Base-by-base conservation (phyloP, 192 early-diverging fungal genomes). In the Coemansia sp. region DNA sequence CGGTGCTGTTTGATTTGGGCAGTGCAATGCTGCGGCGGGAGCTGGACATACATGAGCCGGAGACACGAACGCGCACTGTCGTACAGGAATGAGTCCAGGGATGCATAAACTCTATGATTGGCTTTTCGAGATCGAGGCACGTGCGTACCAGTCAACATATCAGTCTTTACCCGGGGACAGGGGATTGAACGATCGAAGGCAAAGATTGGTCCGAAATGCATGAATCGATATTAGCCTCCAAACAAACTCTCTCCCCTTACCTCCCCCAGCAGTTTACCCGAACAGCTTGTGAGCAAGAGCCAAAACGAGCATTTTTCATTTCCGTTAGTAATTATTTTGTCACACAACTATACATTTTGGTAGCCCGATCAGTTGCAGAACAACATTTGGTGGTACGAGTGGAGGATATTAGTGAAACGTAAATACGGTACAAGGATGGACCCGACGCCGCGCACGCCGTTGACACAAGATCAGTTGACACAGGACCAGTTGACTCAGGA, bases 1-100 rank as follows among this genome's bases (percentile, higher is more conserved):
- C 93, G 16, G 71, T 96, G 53, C 62, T 96, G 26, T 88, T 93
- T 18, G 97, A 98, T 74, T 61, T 89, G n/a, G 88, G 87, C n/a
- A 87, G 77, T 59, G 90, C 95, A 11, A 80, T 84, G 66, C 71
- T 91, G 3, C 74, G 89, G 45, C 81, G 95, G 5, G 89, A 93
- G 29, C 92, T 93, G 78, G 95, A 98, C 60, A 73, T 87, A 6
- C 62, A 65, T n/a, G 65, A 64, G 4, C 79, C 79, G 10, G 79
- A 81, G 22, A 64, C 71, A 7, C 62, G 79, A 50, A 65, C 59
- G 4, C 63, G 58, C 39, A 52, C 66, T 0, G 74, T 81, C 10
- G 63, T 81, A 29, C 79, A 81, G 24, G 79, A 81, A 22, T 81
- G 56, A 32, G 32, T 5, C 8, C 32, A 32, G 32, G 32, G 32